phyloP scores from a whole-genome alignment of 305 asterid genomes.

The Fraxinus dipetala region DNA sequence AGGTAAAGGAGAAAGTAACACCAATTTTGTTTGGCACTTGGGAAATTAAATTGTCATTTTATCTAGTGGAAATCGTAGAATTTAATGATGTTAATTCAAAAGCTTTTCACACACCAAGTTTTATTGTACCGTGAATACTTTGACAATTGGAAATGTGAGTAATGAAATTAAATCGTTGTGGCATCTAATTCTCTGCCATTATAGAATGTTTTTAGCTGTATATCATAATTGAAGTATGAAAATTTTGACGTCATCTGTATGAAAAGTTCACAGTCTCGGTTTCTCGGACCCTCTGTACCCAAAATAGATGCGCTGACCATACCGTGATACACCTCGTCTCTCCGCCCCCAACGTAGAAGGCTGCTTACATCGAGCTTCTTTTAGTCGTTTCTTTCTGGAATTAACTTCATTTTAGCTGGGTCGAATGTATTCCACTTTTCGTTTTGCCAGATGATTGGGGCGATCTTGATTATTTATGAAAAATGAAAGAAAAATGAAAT shows the following conservation, averaged over 20 bases:
- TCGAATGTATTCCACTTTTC: not conserved
- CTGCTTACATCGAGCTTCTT: not conserved
- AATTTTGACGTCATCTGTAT: not conserved
- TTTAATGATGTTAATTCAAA: not conserved
- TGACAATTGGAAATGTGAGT: not conserved
- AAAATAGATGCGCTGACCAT: not conserved
- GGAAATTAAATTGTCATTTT: not conserved
- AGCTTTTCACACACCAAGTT: not conserved
- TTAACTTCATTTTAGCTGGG: not conserved
- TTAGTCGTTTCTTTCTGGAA: not conserved
- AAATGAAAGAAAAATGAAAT: not conserved
- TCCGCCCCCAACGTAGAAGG: not conserved
- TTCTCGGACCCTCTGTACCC: not conserved
- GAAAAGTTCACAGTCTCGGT: not conserved
- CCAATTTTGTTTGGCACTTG: conserved; percentile 43
- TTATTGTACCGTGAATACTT: not conserved
- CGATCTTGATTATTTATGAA: not conserved
- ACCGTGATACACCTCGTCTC: not conserved
- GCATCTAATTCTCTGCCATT: not conserved
- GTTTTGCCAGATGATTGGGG: not conserved
- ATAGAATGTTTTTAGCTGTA: not conserved
- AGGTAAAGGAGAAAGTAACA: conserved; percentile 22
- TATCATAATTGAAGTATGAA: conserved; percentile 5
- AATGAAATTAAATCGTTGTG: conserved; percentile 16
- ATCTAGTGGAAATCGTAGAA: not conserved